Conservation (phyloP, 2,329 filamentous ascomycete genomes). For the Pseudogymnoascus sp. region DNA sequence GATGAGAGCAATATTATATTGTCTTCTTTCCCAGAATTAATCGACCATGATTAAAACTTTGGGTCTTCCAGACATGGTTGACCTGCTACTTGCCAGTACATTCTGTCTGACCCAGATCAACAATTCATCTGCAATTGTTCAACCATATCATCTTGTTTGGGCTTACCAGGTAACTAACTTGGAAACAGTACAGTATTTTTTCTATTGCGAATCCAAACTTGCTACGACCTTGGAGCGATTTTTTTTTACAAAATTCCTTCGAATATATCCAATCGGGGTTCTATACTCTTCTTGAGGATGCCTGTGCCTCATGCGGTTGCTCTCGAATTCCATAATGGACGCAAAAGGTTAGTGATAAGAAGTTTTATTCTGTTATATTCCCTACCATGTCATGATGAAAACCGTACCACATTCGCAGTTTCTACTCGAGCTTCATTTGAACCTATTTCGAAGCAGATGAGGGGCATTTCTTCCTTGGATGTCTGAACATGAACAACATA, state of each 20-base stretch:
- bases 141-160: neutral
- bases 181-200: slow-evolving; percentile 6
- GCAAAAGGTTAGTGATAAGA: slow-evolving; percentile 18
- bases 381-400: slow-evolving; percentile 58
- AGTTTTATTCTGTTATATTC: slow-evolving; percentile 13
- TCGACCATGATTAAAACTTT: slow-evolving; percentile 78
- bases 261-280: neutral
- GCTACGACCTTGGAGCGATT: neutral
- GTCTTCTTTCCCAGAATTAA: slow-evolving; percentile 86
- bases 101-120: slow-evolving; percentile 59
- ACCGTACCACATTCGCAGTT: slow-evolving; percentile 78
- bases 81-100: slow-evolving; percentile 92
- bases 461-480: slow-evolving; percentile 67
- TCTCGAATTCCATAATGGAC: neutral
- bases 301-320: neutral
- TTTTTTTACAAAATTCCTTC: neutral
- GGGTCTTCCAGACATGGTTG: slow-evolving; percentile 51
- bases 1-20: slow-evolving; percentile 65
- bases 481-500: slow-evolving; percentile 47
- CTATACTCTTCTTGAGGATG: neutral
- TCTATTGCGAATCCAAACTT: neutral
- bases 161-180: neutral
- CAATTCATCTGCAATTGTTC: slow-evolving; percentile 21
- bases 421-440: slow-evolving; percentile 69
- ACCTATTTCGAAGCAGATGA: slow-evolving; percentile 64